phyloP scores from a whole-genome alignment of 768 basidiomycete species.

The Rhizopogon vinicolor region DNA sequence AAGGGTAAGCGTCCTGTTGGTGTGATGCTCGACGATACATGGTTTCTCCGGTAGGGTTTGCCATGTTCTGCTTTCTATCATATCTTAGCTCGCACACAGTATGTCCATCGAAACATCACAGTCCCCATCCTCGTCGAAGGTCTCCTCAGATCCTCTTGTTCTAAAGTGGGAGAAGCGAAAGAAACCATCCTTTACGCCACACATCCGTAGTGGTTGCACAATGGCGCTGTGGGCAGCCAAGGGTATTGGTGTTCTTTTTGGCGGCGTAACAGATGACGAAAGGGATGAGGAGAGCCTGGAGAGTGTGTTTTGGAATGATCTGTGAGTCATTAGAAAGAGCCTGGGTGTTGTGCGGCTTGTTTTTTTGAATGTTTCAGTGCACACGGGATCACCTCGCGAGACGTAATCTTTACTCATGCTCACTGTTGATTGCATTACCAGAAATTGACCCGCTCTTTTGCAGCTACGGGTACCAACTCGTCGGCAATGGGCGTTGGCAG shows the following conservation, averaged over 20 bases:
- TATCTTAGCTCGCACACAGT: slow-evolving; percentile 11
- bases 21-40: slow-evolving; percentile 87
- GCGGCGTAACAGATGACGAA: slow-evolving; percentile 87
- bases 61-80: background rate
- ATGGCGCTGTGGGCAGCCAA: slow-evolving; percentile 78
- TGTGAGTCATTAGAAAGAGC: slow-evolving; percentile 40
- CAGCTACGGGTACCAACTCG: slow-evolving; percentile 76
- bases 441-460: background rate
- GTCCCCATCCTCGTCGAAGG: slow-evolving; percentile 22
- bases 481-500: slow-evolving; percentile 74
- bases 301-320: slow-evolving; percentile 83
- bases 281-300: slow-evolving; percentile 78
- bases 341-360: background rate
- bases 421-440: background rate
- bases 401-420: background rate
- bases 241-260: slow-evolving; percentile 74
- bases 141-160: slow-evolving; percentile 39
- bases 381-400: background rate
- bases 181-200: slow-evolving; percentile 45
- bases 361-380: background rate
- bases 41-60: slow-evolving; percentile 66
- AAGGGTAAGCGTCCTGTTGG: slow-evolving; percentile 85
- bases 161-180: slow-evolving; percentile 88
- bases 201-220: slow-evolving; percentile 73
- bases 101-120: slow-evolving; percentile 24